Evolutionary conservation across 352 stramenopile genomes (phyloP).

Genomic region (Stramenopiles sp.): DNA sequence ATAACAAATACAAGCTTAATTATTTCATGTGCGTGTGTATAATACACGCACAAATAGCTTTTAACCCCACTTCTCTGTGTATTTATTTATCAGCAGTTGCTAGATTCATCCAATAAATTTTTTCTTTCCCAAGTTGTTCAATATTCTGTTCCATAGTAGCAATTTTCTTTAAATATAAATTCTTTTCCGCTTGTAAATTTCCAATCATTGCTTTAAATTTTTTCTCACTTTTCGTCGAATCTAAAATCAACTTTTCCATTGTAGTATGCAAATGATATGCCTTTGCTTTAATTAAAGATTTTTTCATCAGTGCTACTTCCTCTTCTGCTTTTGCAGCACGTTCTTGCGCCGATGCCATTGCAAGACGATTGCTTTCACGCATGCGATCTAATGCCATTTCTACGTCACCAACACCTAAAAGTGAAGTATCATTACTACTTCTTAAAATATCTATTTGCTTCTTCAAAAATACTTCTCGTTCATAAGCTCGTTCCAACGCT

Average conservation of each 20-base stretch:
- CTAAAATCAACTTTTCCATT: constrained; percentile 3
- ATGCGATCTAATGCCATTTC: not conserved
- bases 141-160: not conserved
- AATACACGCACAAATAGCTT: too few species aligned
- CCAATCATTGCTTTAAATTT: constrained; percentile 1
- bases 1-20: too few species aligned
- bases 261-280: not conserved
- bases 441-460: not conserved
- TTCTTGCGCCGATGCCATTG: not conserved
- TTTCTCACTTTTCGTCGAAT: not conserved
- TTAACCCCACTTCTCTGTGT: too few species aligned
- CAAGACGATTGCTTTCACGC: not conserved
- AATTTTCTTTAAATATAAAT: not conserved
- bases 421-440: not conserved
- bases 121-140: too few species aligned
- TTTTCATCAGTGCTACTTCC: not conserved
- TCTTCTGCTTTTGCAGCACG: not conserved
- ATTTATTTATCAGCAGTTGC: too few species aligned
- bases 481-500: not conserved
- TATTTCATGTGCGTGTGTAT: too few species aligned
- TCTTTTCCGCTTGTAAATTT: not conserved
- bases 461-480: not conserved
- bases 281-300: not conserved
- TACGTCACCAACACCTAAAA: not conserved
- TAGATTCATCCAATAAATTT: not conserved